Evolutionary conservation across 768 basidiomycete species (phyloP).

Genomic region (Kwoniella bestiolae): DNA sequence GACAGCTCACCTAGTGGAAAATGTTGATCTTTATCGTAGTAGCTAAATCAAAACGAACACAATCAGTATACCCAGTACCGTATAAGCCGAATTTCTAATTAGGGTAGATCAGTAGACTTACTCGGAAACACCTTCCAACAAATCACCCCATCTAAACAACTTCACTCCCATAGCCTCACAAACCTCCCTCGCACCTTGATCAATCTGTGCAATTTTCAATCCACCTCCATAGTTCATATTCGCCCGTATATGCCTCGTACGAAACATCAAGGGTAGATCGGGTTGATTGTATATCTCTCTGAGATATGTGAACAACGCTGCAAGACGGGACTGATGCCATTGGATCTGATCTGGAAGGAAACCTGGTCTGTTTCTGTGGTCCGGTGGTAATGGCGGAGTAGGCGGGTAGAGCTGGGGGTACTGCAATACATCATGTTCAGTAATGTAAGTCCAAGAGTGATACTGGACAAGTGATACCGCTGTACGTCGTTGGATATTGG

Average conservation of each 20-base stretch:
- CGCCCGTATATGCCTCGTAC: conserved; percentile 28
- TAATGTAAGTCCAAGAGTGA: no score
- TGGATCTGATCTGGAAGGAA: conserved; percentile 27
- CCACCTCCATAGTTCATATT: conserved; percentile 21
- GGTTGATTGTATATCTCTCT: conserved; percentile 20
- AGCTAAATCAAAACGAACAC: no score
- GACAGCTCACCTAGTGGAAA: conserved; percentile 14
- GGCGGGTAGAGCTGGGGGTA: neutral
- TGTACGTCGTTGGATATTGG: no score
- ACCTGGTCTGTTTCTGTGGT: conserved; percentile 12
- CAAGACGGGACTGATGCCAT: conserved; percentile 34
- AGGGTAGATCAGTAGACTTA: neutral
- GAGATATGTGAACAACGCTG: conserved; percentile 19
- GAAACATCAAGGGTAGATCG: conserved; percentile 29
- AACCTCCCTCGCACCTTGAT: conserved; percentile 32
- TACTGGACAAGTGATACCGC: no score
- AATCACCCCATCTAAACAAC: conserved; percentile 13
- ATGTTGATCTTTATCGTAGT: conserved; percentile 39
- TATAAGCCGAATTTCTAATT: conserved; percentile 16
- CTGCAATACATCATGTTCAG: no score
- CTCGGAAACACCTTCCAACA: conserved; percentile 3
- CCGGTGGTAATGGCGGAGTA: neutral
- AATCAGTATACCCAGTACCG: no score
- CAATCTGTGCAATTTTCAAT: conserved; percentile 36
- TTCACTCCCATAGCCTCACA: conserved; percentile 30